Base-by-base conservation (phyloP, 345 rosid genomes). In the Physaria fendleri region DNA sequence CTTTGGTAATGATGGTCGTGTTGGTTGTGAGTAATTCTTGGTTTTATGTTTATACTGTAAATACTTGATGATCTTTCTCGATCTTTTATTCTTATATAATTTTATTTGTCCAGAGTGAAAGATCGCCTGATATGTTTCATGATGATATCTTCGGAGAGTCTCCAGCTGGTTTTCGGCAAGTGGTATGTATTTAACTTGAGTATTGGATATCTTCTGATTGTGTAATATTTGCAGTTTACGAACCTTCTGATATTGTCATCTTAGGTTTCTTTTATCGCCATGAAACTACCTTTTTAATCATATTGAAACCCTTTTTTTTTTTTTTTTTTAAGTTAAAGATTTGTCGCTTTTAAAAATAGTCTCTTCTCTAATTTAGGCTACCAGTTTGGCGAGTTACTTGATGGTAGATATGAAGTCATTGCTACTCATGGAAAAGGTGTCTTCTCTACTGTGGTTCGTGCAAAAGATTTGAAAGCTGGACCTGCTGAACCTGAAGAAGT, bases 341-440 rank as follows among this genome's bases (percentile, higher is more conserved):
- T 12, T 5, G 0, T 11, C 24, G 56, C 15, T 54, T 13, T 29
- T 39, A 30, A 46, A 62, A 46, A 8, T 23, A 38, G 12, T 45
- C 38, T 30, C 15, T 15, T 77, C 37, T 69, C 32, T 44, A 45
- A 5, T 50, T 22, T 65, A 94, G 99, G 95, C 65, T 84, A 94
- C 68, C 88, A 92, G 34, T 85, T 90, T 76, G 99, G 99, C 62
- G 99, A 94, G 78, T 51, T 80, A 64, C 83, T 94, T 69, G 99
- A 94, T 75, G 83, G 89, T 47, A 90, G 96, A 48, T 94, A 90
- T 81, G 97, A 87, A 79, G 84, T 94, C 43, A 74, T 79, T 69
- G 97, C 99, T 65, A 82, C 97, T 58, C 97, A 94, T 76, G 99
- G 99, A 20, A 90, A 90, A 78, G 97, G 97, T 61, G 96, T 94